phyloP scores from a whole-genome alignment of 1,284 basidiomycete species.

The Sphaerobolus stellatus region DNA sequence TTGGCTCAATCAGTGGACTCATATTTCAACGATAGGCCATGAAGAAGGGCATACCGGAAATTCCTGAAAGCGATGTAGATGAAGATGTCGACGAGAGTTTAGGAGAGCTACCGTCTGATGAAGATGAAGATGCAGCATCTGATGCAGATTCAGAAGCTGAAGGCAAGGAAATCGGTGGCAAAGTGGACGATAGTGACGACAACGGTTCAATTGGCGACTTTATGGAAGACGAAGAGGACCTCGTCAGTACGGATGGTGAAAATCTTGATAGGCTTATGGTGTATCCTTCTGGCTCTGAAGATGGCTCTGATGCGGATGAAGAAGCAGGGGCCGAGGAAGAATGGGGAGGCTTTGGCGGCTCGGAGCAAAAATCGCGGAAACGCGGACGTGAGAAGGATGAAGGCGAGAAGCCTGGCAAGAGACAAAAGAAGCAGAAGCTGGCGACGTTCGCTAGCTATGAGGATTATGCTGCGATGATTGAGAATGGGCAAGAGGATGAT shows the following conservation, averaged over 20 bases:
- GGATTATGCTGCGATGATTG: conserved; percentile 92
- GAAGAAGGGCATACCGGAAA: conserved; percentile 75
- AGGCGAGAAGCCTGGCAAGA: conserved; percentile 55
- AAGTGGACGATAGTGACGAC: conserved; percentile 55
- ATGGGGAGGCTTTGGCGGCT: conserved; percentile 51
- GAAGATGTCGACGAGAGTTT: conserved; percentile 42
- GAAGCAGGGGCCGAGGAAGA: conserved; percentile 48
- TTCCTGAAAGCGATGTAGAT: conserved; percentile 43
- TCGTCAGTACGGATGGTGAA: conserved; percentile 24
- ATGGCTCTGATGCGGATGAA: conserved; percentile 21
- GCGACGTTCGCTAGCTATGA: conserved; percentile 95
- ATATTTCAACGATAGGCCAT: conserved; percentile 59
- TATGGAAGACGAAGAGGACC: conserved; percentile 34
- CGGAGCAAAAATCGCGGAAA: conserved; percentile 52
- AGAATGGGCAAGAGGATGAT: conserved; percentile 76
- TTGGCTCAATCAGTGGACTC: conserved; percentile 2
- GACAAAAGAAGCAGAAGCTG: conserved; percentile 71
- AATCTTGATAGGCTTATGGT: conserved; percentile 23
- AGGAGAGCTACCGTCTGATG: too few species aligned
- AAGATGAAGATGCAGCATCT: conserved; percentile 30
- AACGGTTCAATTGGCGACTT: conserved; percentile 44
- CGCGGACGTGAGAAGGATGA: conserved; percentile 42
- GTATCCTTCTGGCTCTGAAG: conserved; percentile 21
- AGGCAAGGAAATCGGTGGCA: conserved; percentile 47
- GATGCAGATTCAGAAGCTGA: conserved; percentile 33